These are phyloP conservation scores for Tillandsia fasciculata DNA, from an alignment of 176 grass and related monocot species.

Conservation along the genomic window DNA sequence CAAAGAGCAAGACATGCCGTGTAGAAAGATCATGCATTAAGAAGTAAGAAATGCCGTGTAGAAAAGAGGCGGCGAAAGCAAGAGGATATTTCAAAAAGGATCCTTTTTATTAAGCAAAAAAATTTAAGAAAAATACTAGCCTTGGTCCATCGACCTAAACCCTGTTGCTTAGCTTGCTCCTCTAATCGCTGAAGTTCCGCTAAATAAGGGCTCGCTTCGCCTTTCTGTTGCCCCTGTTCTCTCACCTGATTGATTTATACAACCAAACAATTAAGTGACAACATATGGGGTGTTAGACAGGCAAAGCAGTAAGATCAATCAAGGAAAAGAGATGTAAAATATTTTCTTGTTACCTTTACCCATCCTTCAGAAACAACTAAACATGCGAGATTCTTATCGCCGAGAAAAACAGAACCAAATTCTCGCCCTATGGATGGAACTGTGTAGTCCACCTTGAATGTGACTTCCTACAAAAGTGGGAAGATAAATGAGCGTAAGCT, in stretches of 20 bases:
- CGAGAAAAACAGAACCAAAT: constrained; percentile 85
- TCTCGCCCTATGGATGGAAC: constrained; percentile 83
- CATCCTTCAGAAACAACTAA: constrained; percentile 80
- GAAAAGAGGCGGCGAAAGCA: constrained; percentile 3
- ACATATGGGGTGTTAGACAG: neutral
- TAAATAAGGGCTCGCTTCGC: constrained; percentile 59
- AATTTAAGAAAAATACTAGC: constrained; percentile 22
- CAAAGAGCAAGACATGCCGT: too few species aligned
- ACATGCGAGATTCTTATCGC: constrained; percentile 74
- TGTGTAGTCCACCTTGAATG: constrained; percentile 82
- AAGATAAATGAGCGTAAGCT: neutral
- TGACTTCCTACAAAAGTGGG: constrained; percentile 52
- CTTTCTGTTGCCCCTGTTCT: constrained; percentile 62
- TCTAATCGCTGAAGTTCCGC: constrained; percentile 59
- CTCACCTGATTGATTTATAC: constrained; percentile 35
- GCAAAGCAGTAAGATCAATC: neutral
- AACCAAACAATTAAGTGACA: neutral
- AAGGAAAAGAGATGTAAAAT: neutral
- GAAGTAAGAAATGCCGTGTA: neutral
- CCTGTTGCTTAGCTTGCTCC: constrained; percentile 82
- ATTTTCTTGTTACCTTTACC: constrained; percentile 49
- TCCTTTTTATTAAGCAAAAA: neutral
- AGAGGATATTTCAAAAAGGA: neutral
- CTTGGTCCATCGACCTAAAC: constrained; percentile 93
- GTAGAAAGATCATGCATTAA: too few species aligned